phyloP scores from a whole-genome alignment of 805 yeast species.

The Candida lessepsii region DNA sequence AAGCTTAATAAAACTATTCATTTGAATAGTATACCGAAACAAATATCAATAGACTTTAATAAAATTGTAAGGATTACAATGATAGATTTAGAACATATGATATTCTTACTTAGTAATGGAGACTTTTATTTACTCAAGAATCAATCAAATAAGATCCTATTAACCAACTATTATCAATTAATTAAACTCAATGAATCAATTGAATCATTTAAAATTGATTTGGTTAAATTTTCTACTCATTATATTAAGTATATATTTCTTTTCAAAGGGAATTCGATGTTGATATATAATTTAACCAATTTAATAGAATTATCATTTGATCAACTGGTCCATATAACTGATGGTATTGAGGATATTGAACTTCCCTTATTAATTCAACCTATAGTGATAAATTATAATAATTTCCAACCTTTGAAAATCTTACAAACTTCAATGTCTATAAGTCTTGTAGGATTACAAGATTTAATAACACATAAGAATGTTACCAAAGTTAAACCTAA shows the following conservation, averaged over 20 bases:
- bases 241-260: constrained; percentile 23
- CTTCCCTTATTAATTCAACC: constrained; percentile 20
- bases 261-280: constrained; percentile 38
- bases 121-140: constrained; percentile 38
- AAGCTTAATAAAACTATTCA: constrained; percentile 33
- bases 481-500: constrained; percentile 33
- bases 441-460: constrained; percentile 44
- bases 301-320: constrained; percentile 21
- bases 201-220: constrained; percentile 31
- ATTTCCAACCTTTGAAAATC: constrained; percentile 26
- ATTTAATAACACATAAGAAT: constrained; percentile 26
- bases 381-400: constrained; percentile 21
- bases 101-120: constrained; percentile 37
- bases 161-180: constrained; percentile 28
- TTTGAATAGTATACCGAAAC: constrained; percentile 25
- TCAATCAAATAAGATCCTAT: constrained; percentile 19
- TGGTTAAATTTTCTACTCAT: constrained; percentile 18
- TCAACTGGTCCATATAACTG: constrained; percentile 16
- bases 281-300: constrained; percentile 16
- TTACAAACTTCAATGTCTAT: constrained; percentile 26
- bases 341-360: constrained; percentile 18
- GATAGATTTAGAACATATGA: constrained; percentile 31
- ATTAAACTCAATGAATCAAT: constrained; percentile 28
- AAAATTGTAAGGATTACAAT: constrained; percentile 24
- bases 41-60: constrained; percentile 23